Base-by-base conservation (phyloP, 805 yeast genomes). In the Ogataea minuta region DNA sequence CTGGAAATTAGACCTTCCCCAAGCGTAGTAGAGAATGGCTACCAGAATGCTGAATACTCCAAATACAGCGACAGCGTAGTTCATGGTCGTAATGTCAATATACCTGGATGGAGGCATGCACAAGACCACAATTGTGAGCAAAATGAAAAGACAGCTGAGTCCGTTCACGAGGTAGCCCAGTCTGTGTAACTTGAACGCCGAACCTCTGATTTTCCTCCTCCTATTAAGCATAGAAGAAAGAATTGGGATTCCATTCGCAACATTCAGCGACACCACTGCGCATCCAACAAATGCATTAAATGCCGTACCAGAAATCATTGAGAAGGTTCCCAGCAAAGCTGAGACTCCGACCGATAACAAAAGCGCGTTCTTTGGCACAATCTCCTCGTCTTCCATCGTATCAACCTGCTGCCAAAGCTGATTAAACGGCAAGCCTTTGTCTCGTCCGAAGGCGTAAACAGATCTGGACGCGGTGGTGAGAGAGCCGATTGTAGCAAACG, bases 221-320 rank as follows among this genome's bases (percentile, higher is more conserved):
- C 75, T 76, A 44, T 81, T 74, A 16, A 82, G 54, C 54, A 84
- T 54, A 3, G 79, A 73, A n/a, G 80, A 68, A 0, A 81, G 49
- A 17, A 85, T 79, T 2, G 95, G 95, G 11, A 86, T 77, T 3
- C 88, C 79, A 45, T 87, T 82, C 2, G 93, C 87, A 21, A 84
- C 68, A 34, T 88, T 80, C 43, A 86, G 64, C 3, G 88, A 74
- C 14, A 85, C 72, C 2, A 87, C 93, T 8, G 91, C 81, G 12
- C 90, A 81, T 0, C 95, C 93, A 65, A 85, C 77, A 59, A 86
- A 85, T 3, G 95, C 89, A 59, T 82, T 82, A 60, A 86, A 83
- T 0, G 93, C 89, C 6, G 89, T 76, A 4, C 79, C 67, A 0
- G 91, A 83, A 1, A 85, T 60, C 30, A 86, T 62, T 3, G 90